Evolutionary conservation across 176 grass and related monocot species (phyloP), one percentile per base, ranked within the genome.

Genomic region (Rhynchospora tenuis): DNA sequence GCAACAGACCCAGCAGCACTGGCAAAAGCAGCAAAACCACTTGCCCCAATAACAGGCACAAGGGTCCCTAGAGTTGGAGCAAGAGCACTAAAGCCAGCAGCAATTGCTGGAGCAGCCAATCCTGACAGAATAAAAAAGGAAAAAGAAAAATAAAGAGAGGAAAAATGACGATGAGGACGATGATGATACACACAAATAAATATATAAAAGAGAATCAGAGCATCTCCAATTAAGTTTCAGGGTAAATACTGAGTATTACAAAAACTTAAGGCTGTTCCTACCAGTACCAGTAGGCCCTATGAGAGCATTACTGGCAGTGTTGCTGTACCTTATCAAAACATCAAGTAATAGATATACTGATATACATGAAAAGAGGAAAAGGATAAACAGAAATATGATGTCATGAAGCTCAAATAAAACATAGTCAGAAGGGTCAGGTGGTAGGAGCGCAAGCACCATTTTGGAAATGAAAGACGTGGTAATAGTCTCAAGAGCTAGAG

Each of bases 91-190:
- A 99, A 91, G 7, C 96, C 96, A 60, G 93, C 93, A 86, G 96
- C 96, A 78, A 99, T 95, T 83, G 96, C 96, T 87, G 96, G 93
- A 69, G 96, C 93, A 86, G 96, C 96, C 55, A 99, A 93, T 80
- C 96, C 96, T 99, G 86, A 77, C 52, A 63, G 17, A 11, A 3
- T 4, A 2, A 38, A 38, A 29, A 76, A 65, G 19, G 56, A 27
- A 71, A 27, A 79, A 73, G 15, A 81, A 81, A 62, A 81, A 62
- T 61, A 60, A 46, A 22, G 43, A 78, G 0, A 5, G n/a, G 8
- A 64, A 22, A 29, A 57, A 28, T 33, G 29, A 31, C 7, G 56
- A 6, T 20, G 13, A 16, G 27, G 64, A 17, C 17, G 65, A 68
- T 43, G 14, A 68, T 43, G 65, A 68, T 17, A 68, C 4, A 43